These are phyloP conservation scores for Sugiyamaella xylanicola DNA, from an alignment of 1,139 yeast genomes.

Conservation along the genomic window DNA sequence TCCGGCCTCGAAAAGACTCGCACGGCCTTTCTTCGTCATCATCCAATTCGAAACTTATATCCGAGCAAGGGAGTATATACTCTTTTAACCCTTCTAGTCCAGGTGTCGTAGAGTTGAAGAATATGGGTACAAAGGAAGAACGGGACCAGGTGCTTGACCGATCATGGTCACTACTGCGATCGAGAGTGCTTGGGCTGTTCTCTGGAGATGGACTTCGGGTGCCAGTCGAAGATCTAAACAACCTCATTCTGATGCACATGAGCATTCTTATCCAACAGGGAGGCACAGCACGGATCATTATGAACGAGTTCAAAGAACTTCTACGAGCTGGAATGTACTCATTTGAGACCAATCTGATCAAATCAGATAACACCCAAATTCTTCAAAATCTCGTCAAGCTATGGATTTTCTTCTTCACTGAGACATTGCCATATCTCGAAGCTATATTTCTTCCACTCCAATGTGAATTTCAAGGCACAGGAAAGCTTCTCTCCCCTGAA, in stretches of 20 bases:
- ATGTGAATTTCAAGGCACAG: slow-evolving; percentile 49
- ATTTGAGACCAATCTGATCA: slow-evolving; percentile 38
- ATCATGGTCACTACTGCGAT: slow-evolving; percentile 52
- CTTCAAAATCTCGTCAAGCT: slow-evolving; percentile 41
- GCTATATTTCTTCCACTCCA: slow-evolving; percentile 65
- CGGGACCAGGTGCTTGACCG: slow-evolving; percentile 52
- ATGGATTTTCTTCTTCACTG: slow-evolving; percentile 60
- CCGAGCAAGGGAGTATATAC: slow-evolving; percentile 50
- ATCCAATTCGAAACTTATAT: slow-evolving; percentile 51
- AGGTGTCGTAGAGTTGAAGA: slow-evolving; percentile 38
- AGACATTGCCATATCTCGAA: slow-evolving; percentile 57
- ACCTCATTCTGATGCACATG: slow-evolving; percentile 51
- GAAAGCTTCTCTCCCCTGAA: slow-evolving; percentile 39
- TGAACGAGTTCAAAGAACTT: slow-evolving; percentile 52
- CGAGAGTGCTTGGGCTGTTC: slow-evolving; percentile 52
- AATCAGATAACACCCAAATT: slow-evolving; percentile 34
- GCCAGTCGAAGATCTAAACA: slow-evolving; percentile 61
- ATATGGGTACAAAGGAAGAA: slow-evolving; percentile 45
- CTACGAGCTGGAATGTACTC: slow-evolving; percentile 49
- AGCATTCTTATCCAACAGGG: slow-evolving; percentile 47
- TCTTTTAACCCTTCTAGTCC: slow-evolving; percentile 50
- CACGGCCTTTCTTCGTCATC: slow-evolving; percentile 50
- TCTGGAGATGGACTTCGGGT: slow-evolving; percentile 51
- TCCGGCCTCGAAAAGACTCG: slow-evolving; percentile 45
- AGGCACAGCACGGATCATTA: slow-evolving; percentile 44